These are phyloP conservation scores for Stagonosporopsis rhizophila DNA, from an alignment of 2,329 filamentous ascomycete genomes.

Conservation along the genomic window DNA sequence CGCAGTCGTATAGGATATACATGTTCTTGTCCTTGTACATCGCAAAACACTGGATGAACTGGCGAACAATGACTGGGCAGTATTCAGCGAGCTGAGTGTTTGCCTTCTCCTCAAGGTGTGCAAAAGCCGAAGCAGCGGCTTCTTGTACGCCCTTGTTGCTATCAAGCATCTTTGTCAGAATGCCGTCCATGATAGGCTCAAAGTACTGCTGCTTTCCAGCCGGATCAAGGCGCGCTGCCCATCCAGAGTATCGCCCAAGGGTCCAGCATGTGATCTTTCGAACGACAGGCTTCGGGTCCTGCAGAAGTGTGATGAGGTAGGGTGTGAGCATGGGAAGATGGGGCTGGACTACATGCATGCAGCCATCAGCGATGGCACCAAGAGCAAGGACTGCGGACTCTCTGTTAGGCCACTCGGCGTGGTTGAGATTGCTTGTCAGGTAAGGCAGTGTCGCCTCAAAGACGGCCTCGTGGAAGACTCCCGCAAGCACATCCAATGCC, in stretches of 20 bases:
- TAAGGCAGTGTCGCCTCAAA: constrained; percentile 94
- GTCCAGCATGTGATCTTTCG: constrained; percentile 99
- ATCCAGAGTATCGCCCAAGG: constrained; percentile 88
- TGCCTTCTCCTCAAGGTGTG: constrained; percentile 93
- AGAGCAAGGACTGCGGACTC: constrained; percentile 94
- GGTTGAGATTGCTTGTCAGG: constrained; percentile 85
- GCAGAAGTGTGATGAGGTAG: constrained; percentile 85
- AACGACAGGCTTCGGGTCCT: constrained; percentile 87
- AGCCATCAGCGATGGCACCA: constrained; percentile 93
- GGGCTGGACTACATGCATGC: constrained; percentile 85
- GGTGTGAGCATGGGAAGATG: constrained; percentile 90
- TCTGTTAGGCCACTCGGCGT: constrained; percentile 87
- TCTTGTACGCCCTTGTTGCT: constrained; percentile 98
- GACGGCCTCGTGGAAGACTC: constrained; percentile 84
- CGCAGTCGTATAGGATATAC: constrained; percentile 98
- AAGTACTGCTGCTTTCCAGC: constrained; percentile 79
- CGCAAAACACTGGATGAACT: constrained; percentile 89
- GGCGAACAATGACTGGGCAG: constrained; percentile 85
- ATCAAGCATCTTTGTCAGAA: constrained; percentile 93
- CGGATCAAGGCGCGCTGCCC: constrained; percentile 80
- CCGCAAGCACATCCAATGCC: constrained; percentile 90
- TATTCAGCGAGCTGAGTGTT: constrained; percentile 82
- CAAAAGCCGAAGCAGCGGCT: constrained; percentile 93
- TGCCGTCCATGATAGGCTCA: constrained; percentile 95
- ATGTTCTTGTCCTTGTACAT: constrained; percentile 99